Conservation (phyloP, 495 filamentous ascomycete species). For the Penicillium macrosclerotiorum region DNA sequence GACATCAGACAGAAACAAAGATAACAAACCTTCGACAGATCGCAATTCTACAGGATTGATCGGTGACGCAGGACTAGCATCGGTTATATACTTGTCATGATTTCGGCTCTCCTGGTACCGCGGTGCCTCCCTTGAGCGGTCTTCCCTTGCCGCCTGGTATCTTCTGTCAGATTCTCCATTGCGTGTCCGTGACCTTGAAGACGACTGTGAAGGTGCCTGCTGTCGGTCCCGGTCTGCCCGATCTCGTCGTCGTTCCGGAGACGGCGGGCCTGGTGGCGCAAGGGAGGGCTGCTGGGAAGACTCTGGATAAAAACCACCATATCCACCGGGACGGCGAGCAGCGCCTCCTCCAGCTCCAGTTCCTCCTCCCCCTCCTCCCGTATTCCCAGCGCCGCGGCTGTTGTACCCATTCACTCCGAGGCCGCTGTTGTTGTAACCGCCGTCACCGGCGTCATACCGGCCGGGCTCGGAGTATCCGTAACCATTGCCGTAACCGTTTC, state of each 20-base stretch:
- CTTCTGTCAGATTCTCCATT: constrained; percentile 29
- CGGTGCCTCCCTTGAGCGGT: constrained; percentile 21
- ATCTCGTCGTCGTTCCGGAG: constrained; percentile 39
- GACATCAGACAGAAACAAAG: not conserved
- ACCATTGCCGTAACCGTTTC: constrained; percentile 42
- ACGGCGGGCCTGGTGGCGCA: constrained; percentile 16
- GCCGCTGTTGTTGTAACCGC: constrained; percentile 32
- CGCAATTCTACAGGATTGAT: constrained; percentile 26
- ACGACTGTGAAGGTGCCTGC: constrained; percentile 28
- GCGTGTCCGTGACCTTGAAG: constrained; percentile 38
- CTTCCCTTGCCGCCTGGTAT: constrained; percentile 26
- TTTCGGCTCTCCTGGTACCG: constrained; percentile 22
- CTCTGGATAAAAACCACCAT: constrained; percentile 45
- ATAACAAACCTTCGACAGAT: constrained; percentile 41
- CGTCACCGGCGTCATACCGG: constrained; percentile 40
- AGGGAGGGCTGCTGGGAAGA: constrained; percentile 29
- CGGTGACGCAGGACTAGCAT: constrained; percentile 3
- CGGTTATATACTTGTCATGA: constrained; percentile 22
- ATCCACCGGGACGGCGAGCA: constrained; percentile 43
- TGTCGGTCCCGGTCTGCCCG: constrained; percentile 33
- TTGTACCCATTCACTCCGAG: constrained; percentile 35
- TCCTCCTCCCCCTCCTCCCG: constrained; percentile 20
- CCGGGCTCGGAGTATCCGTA: constrained; percentile 43
- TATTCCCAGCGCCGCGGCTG: constrained; percentile 18
- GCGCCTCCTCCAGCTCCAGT: constrained; percentile 23